phyloP scores from a whole-genome alignment of 805 yeast species.

The Sugiyamaella marilandica region DNA sequence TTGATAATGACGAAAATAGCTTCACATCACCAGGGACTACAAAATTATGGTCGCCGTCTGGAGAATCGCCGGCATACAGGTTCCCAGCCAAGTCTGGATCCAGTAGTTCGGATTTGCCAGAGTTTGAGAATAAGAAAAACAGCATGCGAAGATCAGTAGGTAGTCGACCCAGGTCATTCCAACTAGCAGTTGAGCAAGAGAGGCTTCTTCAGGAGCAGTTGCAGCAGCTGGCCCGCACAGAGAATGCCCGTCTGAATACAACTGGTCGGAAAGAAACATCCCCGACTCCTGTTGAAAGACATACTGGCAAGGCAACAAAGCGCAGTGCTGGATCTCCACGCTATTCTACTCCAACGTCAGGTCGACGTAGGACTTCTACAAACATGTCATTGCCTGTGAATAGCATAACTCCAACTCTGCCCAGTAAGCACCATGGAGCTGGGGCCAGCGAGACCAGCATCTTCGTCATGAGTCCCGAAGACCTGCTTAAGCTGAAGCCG shows the following conservation, averaged over 20 bases:
- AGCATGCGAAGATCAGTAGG: background rate
- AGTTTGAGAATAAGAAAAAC: background rate
- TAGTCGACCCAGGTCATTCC: constrained; percentile 13
- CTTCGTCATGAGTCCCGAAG: constrained; percentile 17
- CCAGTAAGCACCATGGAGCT: background rate
- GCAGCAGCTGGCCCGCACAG: constrained; percentile 26
- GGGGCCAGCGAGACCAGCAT: constrained; percentile 2
- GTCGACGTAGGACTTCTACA: background rate
- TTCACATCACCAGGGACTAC: background rate
- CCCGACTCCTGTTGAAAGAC: background rate
- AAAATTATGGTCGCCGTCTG: background rate
- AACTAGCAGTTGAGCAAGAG: constrained; percentile 21
- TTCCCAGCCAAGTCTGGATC: background rate
- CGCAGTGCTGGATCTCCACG: background rate
- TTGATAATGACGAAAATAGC: constrained; percentile 2
- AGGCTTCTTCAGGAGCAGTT: constrained; percentile 24
- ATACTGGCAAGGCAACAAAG: background rate
- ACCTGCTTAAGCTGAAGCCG: constrained; percentile 11
- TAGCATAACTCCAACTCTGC: background rate
- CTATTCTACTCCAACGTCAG: background rate
- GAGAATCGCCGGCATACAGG: background rate
- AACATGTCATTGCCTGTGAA: background rate
- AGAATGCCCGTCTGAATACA: constrained; percentile 22
- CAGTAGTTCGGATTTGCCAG: background rate
- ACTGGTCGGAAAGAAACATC: background rate